Conservation (phyloP, 176 grass and related monocot genomes). For the Oropetium thomaeum region DNA sequence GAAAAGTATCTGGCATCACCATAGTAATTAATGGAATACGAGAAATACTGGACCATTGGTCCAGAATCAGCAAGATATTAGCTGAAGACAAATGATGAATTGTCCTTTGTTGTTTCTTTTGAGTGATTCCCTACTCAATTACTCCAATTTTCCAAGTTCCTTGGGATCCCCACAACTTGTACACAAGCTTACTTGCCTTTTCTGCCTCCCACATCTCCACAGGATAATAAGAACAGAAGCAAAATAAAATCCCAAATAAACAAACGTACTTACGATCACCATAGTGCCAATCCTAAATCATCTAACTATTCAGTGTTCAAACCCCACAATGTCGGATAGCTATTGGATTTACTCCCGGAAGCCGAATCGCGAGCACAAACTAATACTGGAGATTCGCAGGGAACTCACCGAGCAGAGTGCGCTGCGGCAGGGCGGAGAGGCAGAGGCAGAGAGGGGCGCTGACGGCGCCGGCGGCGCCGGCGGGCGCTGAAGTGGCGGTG, state of each 20-base stretch:
- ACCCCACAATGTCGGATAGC: neutral
- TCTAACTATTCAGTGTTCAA: neutral
- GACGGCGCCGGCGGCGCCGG: conserved; percentile 18
- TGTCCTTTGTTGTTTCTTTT: neutral
- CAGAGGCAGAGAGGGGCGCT: conserved; percentile 37
- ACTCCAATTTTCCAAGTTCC: neutral
- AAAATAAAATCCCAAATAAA: neutral
- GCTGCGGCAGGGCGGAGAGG: conserved; percentile 21
- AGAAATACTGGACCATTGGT: neutral
- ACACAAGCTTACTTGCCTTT: neutral
- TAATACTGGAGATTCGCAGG: neutral
- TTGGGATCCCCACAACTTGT: neutral
- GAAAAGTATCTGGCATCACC: neutral
- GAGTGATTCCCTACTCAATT: neutral
- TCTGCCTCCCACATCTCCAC: neutral
- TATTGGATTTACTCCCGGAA: neutral
- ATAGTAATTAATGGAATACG: neutral
- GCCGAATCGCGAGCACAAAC: neutral
- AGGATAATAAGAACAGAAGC: neutral
- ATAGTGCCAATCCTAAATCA: neutral
- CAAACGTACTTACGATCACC: neutral
- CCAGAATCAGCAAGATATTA: conserved; percentile 4
- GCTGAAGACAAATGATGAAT: neutral
- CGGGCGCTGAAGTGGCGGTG: conserved; percentile 24
- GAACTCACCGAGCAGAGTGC: conserved; percentile 41